Base-by-base conservation (phyloP, 163 green algal genomes). In the Scenedesmus sp. region DNA sequence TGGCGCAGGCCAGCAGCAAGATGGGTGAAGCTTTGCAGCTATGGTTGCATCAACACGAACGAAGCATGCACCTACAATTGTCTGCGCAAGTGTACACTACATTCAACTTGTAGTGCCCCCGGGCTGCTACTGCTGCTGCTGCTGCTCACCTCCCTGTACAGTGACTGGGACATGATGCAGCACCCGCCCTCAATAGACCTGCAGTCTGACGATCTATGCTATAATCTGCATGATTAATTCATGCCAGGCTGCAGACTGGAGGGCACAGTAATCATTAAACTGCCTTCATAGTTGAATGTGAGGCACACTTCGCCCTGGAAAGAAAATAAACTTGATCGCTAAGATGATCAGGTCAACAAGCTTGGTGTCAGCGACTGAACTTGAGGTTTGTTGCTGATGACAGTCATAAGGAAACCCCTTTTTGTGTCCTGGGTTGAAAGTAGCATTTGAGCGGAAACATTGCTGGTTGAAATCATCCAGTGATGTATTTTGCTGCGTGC, bases 81-180 rank as follows among this genome's bases (percentile, higher is more conserved):
- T 10, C 34, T 84, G 12, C 1, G 4, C 2, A 15, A 12, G 0
- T 84, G 26, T 5, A 82, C 20, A 57, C n/a, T 56, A 3, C 2
- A 59, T 9, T n/a, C 34, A n/a, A 7, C 1, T 26, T 84, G 46
- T 56, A 84, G 13, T 59, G 76, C 34, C 76, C 34, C 76, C 34
- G 10, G 81, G 46, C 81, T 86, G 81, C 81, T 86, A n/a, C 76
- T 84, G 76, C 34, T 84, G 76, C 46, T 12, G 5, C 54, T 86
- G 82, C 55, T 84, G 20, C 79, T 74, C 6, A 91, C 87, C 87
- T 91, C 87, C 16, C 54, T 85, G 67, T 91, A 91, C 23, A 91
- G 3, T 26, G 87, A 52, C 56, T 91, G 87, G 55, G n/a, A 81
- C 87, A 91, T 91, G 55, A 23, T 79, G 70, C 70, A 79, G 70